Evolutionary conservation across 352 stramenopile genomes (phyloP).

Genomic region (Globisporangium irregulare): DNA sequence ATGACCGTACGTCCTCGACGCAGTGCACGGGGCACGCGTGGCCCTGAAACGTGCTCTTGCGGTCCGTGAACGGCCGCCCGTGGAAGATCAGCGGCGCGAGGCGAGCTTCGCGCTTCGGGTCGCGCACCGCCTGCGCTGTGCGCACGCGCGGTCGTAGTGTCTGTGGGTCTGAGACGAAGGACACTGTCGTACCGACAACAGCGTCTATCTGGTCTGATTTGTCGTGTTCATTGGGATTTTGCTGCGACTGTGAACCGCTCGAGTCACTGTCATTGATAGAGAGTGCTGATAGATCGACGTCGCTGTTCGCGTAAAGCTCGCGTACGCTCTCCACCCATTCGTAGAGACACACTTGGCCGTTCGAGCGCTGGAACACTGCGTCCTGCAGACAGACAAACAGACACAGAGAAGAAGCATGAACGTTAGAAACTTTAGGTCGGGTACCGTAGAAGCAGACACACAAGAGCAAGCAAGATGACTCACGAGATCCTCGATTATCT

Average conservation of each 20-base stretch:
- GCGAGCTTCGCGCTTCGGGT: constrained; percentile 45
- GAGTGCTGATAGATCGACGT: constrained; percentile 24
- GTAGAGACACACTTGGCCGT: constrained; percentile 82
- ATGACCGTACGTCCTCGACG: constrained; percentile 77
- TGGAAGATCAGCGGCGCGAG: constrained; percentile 71
- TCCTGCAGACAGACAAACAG: constrained; percentile 18
- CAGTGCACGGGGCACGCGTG: constrained; percentile 58
- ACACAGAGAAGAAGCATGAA: neutral
- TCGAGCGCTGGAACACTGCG: constrained; percentile 66
- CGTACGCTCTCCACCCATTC: constrained; percentile 85
- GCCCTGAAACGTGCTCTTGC: constrained; percentile 84
- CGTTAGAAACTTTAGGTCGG: neutral
- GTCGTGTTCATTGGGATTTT: neutral
- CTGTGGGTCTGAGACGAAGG: constrained; percentile 52
- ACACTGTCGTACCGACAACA: constrained; percentile 15
- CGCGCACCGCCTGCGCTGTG: constrained; percentile 52
- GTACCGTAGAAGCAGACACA: neutral
- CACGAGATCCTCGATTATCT: constrained; percentile 66
- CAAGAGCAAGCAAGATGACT: neutral
- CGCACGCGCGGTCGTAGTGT: constrained; percentile 63
- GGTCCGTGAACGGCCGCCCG: constrained; percentile 61
- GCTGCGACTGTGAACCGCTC: neutral
- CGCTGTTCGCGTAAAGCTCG: constrained; percentile 58
- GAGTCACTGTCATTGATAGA: neutral
- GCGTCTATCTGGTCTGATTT: constrained; percentile 12